Base-by-base conservation (phyloP, 257 asterid genomes). In the Capsicum pubescens region DNA sequence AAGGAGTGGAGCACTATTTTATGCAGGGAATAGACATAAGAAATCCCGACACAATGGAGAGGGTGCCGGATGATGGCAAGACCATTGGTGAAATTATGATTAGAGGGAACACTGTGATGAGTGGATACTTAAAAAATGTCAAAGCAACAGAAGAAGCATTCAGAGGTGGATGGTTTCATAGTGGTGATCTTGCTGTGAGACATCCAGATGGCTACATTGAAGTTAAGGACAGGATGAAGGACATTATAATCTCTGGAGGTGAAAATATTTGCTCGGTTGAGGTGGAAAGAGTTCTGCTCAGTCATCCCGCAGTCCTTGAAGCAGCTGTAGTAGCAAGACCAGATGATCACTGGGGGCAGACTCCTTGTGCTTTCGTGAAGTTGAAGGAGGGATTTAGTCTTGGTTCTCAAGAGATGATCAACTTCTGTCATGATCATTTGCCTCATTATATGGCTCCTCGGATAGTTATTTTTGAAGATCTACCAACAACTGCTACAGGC, bases 321-420 rank as follows among this genome's bases (percentile, higher is more conserved):
- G 91, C 88, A 64, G 91, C 91, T 36, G 91, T 88, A 15, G 91
- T 86, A 19, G 91, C 85, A 9, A 83, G 89, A 72, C 91, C 89
- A 21, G 91, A 88, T 86, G 55, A 84, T 67, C 89, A 88, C 67
- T 88, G 91, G 91, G 91, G 91, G 26, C 91, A 88, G 82, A 88
- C 89, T 3, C 88, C 89, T 8, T 86, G 91, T 63, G 91, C 91
- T 16, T 88, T 88, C 46, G 89, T 88, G 71, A 88, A 82, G 83
- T 80, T 86, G 84, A 86, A 88, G 82, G 87, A 88, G 44, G 91
- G 89, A 63, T 84, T 46, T 60, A 64, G 55, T 7, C 85, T 48
- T 50, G 79, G 61, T 16, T 71, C 84, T 82, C 79, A 84, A 79
- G 91, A 86, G 2, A 79, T 88, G 46, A 86, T 86, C 35, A 52